phyloP scores from a whole-genome alignment of 2,329 filamentous ascomycete species.

The Eutypa lata region DNA sequence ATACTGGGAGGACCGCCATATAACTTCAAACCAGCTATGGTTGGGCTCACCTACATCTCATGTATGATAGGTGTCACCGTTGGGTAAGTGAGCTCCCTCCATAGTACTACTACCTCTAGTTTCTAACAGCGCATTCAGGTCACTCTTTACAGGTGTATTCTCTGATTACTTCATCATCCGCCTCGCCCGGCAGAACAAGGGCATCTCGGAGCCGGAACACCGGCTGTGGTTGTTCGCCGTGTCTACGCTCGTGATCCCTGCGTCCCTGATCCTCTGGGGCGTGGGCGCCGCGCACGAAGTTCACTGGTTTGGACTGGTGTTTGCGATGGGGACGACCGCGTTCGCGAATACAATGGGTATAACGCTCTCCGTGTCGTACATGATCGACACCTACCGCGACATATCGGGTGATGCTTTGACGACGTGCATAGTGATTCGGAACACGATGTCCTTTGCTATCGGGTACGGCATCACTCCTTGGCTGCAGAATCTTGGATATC shows the following conservation, averaged over 20 bases:
- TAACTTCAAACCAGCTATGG: slow-evolving; percentile 32
- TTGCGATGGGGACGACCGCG: slow-evolving; percentile 36
- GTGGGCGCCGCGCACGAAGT: slow-evolving; percentile 32
- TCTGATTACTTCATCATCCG: slow-evolving; percentile 23
- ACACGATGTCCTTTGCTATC: slow-evolving; percentile 48
- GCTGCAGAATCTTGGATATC: slow-evolving; percentile 33
- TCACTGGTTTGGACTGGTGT: slow-evolving; percentile 40
- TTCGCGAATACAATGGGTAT: slow-evolving; percentile 33
- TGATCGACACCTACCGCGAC: slow-evolving; percentile 28
- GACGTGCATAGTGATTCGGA: slow-evolving; percentile 34
- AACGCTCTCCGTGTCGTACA: slow-evolving; percentile 32
- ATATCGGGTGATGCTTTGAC: slow-evolving; percentile 27
- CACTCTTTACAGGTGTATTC: slow-evolving; percentile 28
- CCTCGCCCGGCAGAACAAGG: slow-evolving; percentile 17
- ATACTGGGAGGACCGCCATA: slow-evolving; percentile 30
- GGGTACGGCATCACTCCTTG: slow-evolving; percentile 43
- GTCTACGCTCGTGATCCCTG: slow-evolving; percentile 21
- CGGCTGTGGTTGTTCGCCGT: slow-evolving; percentile 16
- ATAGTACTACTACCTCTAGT: too few species aligned
- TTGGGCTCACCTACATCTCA: slow-evolving; percentile 31
- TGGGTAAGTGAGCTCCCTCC: too few species aligned
- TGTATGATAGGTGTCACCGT: slow-evolving; percentile 27
- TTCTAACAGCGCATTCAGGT: neutral
- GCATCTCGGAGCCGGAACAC: slow-evolving; percentile 21
- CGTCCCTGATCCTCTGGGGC: slow-evolving; percentile 27